A percentile compares a stretch with the other conserved stretches of the same genome.
These are phyloP conservation scores for Ehretia macrophylla DNA, from an alignment of 257 asterid species.

Conservation along the genomic window DNA sequence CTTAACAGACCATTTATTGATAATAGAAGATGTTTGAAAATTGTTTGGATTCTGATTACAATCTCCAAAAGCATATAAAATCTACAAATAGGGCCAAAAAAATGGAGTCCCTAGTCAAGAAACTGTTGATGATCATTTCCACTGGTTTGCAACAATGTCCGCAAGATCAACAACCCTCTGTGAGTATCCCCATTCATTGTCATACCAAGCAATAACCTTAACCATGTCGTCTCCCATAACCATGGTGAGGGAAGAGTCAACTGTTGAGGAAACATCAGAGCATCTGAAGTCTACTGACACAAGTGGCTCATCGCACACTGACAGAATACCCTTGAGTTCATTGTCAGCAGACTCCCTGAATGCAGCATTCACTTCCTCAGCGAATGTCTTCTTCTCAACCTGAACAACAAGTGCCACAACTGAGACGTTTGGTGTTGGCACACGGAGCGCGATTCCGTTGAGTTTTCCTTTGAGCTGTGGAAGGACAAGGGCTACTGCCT, in stretches of 20 bases:
- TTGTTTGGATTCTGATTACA: slow-evolving; percentile 34
- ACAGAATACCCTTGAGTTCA: slow-evolving; percentile 69
- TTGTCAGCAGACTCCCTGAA: slow-evolving; percentile 76
- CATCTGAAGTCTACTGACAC: slow-evolving; percentile 92
- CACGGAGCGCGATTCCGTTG: slow-evolving; percentile 97
- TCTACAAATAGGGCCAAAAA: slow-evolving; percentile 29
- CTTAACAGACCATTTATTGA: slow-evolving; percentile 4
- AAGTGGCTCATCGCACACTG: slow-evolving; percentile 89
- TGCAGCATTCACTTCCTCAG: slow-evolving; percentile 93
- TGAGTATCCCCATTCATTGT: slow-evolving; percentile 99
- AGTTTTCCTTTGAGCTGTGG: slow-evolving; percentile 92
- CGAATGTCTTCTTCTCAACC: slow-evolving; percentile 89
- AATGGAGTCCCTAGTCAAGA: background rate
- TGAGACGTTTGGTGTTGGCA: slow-evolving; percentile 90
- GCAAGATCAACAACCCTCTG: slow-evolving; percentile 99
- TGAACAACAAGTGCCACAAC: slow-evolving; percentile 92
- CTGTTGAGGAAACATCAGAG: slow-evolving; percentile 85
- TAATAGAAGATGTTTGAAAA: slow-evolving; percentile 26
- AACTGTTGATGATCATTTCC: slow-evolving; percentile 43
- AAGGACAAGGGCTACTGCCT: slow-evolving; percentile 92
- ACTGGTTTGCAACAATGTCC: slow-evolving; percentile 84
- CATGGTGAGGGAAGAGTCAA: slow-evolving; percentile 86
- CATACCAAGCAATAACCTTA: slow-evolving; percentile 97
- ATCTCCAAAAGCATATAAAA: slow-evolving; percentile 31
- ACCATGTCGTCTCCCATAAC: slow-evolving; percentile 99